Conservation (phyloP, 495 filamentous ascomycete species). For the Daldinia childiae region DNA sequence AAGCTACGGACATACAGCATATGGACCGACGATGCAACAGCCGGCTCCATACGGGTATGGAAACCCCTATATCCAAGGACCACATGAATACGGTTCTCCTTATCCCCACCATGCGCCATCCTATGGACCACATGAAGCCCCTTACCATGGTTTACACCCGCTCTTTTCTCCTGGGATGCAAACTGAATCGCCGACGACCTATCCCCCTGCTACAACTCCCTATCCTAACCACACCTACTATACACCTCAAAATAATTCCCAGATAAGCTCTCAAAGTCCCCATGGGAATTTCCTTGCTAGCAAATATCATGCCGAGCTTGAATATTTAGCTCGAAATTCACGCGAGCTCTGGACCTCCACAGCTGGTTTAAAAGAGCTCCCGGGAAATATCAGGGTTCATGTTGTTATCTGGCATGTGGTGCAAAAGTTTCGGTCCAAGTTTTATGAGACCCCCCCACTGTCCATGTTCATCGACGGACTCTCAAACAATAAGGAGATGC, state of each 20-base stretch:
- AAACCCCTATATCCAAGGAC: constrained; percentile 39
- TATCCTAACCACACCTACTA: constrained; percentile 45
- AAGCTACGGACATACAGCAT: constrained; percentile 13
- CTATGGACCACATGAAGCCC: constrained; percentile 42
- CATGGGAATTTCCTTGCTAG: constrained; percentile 41
- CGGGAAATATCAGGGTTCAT: constrained; percentile 68
- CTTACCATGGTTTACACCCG: neutral
- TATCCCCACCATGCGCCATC: constrained; percentile 42
- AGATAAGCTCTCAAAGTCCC: constrained; percentile 27
- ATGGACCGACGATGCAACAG: constrained; percentile 13
- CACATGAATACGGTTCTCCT: constrained; percentile 43
- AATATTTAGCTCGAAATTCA: constrained; percentile 65
- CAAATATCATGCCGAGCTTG: constrained; percentile 63
- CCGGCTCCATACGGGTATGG: constrained; percentile 10
- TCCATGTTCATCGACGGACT: constrained; percentile 73
- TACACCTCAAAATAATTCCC: constrained; percentile 34
- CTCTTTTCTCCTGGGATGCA: constrained; percentile 23
- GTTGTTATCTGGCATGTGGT: constrained; percentile 70
- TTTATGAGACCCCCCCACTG: constrained; percentile 64
- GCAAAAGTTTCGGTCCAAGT: constrained; percentile 62
- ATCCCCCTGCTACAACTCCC: constrained; percentile 10
- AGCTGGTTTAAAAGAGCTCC: constrained; percentile 68
- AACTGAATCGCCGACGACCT: constrained; percentile 22
- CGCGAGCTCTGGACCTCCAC: constrained; percentile 70
- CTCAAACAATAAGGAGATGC: constrained; percentile 70